Percentiles rank a stretch among this genome's conserved stretches.
Evolutionary conservation across 2,329 filamentous ascomycete species (phyloP).

Genomic region (Calonectria henricotiae): DNA sequence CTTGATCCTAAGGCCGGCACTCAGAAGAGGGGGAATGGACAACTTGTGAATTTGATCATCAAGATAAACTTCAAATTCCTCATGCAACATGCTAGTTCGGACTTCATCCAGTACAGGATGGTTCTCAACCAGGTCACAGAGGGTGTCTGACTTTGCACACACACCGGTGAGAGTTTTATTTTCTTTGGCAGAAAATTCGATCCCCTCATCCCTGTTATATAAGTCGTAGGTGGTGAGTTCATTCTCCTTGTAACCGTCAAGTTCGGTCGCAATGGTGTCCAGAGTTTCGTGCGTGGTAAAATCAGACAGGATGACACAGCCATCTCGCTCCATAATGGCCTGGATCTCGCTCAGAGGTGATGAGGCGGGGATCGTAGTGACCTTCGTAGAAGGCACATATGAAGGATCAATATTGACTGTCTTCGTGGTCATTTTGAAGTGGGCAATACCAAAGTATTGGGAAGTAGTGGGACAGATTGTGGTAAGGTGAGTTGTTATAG

Average conservation of each 20-base stretch:
- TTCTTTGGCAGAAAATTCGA: background rate
- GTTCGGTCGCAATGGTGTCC: background rate
- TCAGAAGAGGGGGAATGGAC: background rate
- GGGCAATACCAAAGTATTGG: background rate
- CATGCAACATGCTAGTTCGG: background rate
- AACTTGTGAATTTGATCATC: background rate
- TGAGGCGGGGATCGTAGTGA: background rate
- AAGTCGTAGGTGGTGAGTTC: background rate
- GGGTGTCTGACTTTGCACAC: background rate
- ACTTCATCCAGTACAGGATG: background rate
- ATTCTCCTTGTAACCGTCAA: background rate
- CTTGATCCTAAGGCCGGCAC: background rate
- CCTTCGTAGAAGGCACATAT: background rate
- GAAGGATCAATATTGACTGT: background rate
- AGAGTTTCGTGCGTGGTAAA: background rate
- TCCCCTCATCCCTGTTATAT: background rate
- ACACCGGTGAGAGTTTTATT: constrained; percentile 1
- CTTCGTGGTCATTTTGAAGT: background rate
- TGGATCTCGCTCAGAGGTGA: background rate
- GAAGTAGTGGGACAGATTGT: background rate
- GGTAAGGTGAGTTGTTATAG: background rate
- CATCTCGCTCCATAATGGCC: background rate
- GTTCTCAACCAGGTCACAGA: background rate
- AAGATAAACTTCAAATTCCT: background rate
- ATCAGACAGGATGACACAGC: background rate